Percentiles rank a stretch among this genome's conserved stretches.
Conservation (phyloP, 768 basidiomycete species). For the Russula vinacea region DNA sequence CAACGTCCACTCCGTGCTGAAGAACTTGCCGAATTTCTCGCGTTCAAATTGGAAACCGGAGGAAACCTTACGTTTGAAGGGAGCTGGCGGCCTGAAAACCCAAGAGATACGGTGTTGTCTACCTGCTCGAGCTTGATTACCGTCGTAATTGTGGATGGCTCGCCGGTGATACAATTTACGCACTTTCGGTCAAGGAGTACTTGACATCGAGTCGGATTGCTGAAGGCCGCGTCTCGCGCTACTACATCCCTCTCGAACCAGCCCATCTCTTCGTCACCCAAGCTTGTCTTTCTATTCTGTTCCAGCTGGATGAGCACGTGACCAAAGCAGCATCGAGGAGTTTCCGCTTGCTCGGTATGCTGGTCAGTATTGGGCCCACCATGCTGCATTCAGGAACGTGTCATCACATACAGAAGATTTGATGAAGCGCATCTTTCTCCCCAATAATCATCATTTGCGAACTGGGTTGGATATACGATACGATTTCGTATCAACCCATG, state of each 20-base stretch:
- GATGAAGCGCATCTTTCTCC: background rate
- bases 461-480: background rate
- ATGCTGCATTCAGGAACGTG: background rate
- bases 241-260: background rate
- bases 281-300: background rate
- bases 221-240: background rate
- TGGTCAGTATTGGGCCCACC: background rate
- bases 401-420: background rate
- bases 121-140: background rate
- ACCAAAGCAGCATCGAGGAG: background rate
- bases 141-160: background rate
- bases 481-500: rapidly evolving
- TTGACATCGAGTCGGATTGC: background rate
- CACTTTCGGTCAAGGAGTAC: slow-evolving; percentile 5
- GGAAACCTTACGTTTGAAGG: background rate
- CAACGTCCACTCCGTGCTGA: background rate
- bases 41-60: background rate
- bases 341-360: background rate
- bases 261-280: background rate
- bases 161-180: background rate
- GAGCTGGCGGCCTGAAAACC: background rate
- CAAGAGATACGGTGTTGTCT: background rate
- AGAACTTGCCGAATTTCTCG: background rate
- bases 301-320: background rate
- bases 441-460: background rate